phyloP scores from a whole-genome alignment of 2,329 filamentous ascomycete species.

The Coniosporium tulheliwenetii region DNA sequence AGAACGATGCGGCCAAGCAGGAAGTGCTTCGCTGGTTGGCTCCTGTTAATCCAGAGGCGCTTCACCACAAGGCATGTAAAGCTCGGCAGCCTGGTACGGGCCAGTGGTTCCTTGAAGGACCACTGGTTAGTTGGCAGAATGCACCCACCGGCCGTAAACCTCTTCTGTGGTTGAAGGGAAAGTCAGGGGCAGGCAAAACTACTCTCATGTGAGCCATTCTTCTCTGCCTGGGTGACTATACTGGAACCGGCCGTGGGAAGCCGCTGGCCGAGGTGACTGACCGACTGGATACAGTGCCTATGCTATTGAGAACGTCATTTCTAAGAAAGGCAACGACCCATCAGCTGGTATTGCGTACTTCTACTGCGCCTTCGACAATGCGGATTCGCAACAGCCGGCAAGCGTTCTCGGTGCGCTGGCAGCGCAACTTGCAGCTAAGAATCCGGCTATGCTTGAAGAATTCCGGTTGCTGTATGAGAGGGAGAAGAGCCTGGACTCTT shows the following conservation, averaged over 20 bases:
- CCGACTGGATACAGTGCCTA: conserved; percentile 1
- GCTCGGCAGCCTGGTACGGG: conserved; percentile 1
- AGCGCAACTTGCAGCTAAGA: conserved; percentile 7
- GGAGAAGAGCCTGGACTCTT: background rate
- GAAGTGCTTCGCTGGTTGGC: conserved; percentile 1
- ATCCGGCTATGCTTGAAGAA: background rate
- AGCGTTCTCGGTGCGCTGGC: conserved; percentile 15
- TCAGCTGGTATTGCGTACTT: conserved; percentile 2
- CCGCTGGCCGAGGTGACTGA: no score
- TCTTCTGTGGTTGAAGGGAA: conserved; percentile 5
- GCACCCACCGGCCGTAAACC: background rate
- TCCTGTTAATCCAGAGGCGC: background rate
- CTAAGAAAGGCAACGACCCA: background rate
- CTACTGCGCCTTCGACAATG: conserved; percentile 10
- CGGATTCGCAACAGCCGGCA: conserved; percentile 10
- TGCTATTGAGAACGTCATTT: conserved; percentile 1
- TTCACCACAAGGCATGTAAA: background rate
- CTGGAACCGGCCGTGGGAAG: background rate
- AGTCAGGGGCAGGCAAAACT: conserved; percentile 13
- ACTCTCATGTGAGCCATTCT: conserved; percentile 9
- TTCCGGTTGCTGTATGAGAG: conserved; percentile 1
- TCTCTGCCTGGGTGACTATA: background rate
- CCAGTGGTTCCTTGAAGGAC: conserved; percentile 5
- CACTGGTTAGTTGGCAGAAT: conserved; percentile 3
- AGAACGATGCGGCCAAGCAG: background rate